Conservation (phyloP, 108 stramenopile genomes). For the Aurantiochytrium sp. region DNA sequence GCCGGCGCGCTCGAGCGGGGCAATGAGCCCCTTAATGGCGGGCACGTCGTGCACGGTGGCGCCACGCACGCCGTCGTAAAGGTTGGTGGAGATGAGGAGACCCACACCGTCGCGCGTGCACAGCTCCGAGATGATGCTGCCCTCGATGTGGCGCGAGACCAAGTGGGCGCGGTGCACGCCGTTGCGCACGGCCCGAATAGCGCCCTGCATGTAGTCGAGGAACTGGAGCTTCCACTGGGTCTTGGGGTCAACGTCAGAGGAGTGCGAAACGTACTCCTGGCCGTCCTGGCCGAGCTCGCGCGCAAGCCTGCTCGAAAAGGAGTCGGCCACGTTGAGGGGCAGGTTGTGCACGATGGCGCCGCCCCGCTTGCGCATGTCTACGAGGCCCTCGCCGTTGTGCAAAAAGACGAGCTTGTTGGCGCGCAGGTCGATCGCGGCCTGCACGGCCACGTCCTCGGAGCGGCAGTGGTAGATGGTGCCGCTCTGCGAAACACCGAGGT, state of each 20-base stretch:
- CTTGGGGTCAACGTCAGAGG: conserved; percentile 16
- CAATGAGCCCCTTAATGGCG: conserved; percentile 43
- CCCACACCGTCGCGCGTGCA: conserved; percentile 54
- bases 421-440: conserved; percentile 13
- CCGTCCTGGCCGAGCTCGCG: neutral
- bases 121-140: conserved; percentile 37
- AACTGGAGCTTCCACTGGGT: conserved; percentile 25
- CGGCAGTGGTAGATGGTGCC: conserved; percentile 25
- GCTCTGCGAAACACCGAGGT: conserved; percentile 4
- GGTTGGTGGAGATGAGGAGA: conserved; percentile 47
- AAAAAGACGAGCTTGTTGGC: conserved; percentile 29
- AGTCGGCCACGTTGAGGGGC: neutral
- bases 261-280: neutral
- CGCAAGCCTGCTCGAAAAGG: neutral
- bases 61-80: conserved; percentile 51
- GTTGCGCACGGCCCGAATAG: conserved; percentile 22
- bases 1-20: conserved; percentile 36
- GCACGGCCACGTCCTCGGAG: conserved; percentile 24
- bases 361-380: conserved; percentile 27
- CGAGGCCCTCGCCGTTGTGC: conserved; percentile 22
- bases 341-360: conserved; percentile 27
- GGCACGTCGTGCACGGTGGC: conserved; percentile 39
- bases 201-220: conserved; percentile 26
- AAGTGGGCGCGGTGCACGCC: conserved; percentile 29
- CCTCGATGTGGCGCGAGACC: conserved; percentile 2